Base-by-base conservation (phyloP, 306 rosid genomes). In the Casuarina cunninghamiana region DNA sequence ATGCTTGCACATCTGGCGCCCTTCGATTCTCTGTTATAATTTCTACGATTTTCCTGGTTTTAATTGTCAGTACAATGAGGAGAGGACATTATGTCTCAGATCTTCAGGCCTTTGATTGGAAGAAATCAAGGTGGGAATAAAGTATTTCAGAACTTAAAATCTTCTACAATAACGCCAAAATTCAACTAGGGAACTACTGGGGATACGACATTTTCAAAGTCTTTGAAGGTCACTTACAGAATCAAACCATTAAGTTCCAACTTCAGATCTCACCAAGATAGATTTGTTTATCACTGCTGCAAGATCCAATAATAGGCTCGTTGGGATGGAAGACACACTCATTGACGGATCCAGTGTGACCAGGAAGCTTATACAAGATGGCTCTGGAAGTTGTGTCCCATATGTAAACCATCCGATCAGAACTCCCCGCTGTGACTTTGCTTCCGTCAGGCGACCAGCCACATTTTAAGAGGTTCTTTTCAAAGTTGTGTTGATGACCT, bases 401-500 rank as follows among this genome's bases (percentile, higher is more conserved):
- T 66, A 92, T 79, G 78, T 87, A 88, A 53, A 92, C 97, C 98
- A 95, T 95, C 81, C 97, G 79, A 83, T 95, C 97, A 10, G 98
- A 92, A 82, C 98, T 95, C 60, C 97, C 98, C 0, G 97, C 89
- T 0, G 97, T 88, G 76, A 95, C 97, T 86, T 90, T 95, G 91
- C 97, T 90, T 82, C 98, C 98, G 84, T 92, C 97, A 15, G 90
- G 83, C 7, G 97, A 95, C 98, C 98, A 95, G 76, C 87, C 51
- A 77, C 98, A 92, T 71, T 95, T 92, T 89, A 92, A 83, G 81
- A 88, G 83, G 84, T 91, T 91, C 88, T 92, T 92, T 71, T 95
- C 97, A 37, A 92, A 95, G 86, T 92, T 92, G 87, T 95, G 98
- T 66, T 92, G 97, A 82, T 92, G 97, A 75, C 98, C 98, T 89